Evolutionary conservation across 768 basidiomycete genomes (phyloP), one percentile per base, ranked within the genome.

Genomic region (Lentinula aciculospora): DNA sequence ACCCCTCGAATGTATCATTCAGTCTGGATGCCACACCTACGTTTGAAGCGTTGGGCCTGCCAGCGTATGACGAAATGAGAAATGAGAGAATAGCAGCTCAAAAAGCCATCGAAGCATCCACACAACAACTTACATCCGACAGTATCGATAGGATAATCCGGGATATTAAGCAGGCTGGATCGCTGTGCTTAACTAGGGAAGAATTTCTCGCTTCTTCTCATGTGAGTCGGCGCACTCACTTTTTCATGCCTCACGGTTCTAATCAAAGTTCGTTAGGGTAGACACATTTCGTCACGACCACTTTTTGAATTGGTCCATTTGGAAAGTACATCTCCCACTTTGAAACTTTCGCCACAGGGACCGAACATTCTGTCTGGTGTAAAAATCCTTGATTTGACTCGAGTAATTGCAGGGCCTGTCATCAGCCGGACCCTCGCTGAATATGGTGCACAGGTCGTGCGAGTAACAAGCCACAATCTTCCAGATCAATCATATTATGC

Each of bases 331-430:
- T 55, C 54, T 8, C 54, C 54, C 10, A 3, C 40, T 6, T 15
- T 55, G 15, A 55, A 31, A 12, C 54, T 46, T 28, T 55, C 54
- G 29, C 28, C n/a, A 1, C 8, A 55, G 13, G 54, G 54, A 21
- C 54, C 54, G 1, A 55, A 55, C 34, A 55, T 55, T 19, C n/a
- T 57, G 44, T 57, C 44, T 37, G 56, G 56, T 31, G 34, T 57
- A 9, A 57, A 57, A 27, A 25, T 57, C 4, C 44, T 57, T 7
- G 56, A 57, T 46, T 25, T 57, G 13, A 48, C 56, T n/a, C 29
- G 56, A 25, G 46, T 57, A 8, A 57, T 57, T 27, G 56, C 56
- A 23, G 56, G 45, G 17, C 56, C 56, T 13, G 46, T 48, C 3
- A 57, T 57, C 17, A 48, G 15, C 28, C 44, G 56, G 3, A 57